Evolutionary conservation across 2,329 filamentous ascomycete species (phyloP).

Genomic region (Truncatella angustata): DNA sequence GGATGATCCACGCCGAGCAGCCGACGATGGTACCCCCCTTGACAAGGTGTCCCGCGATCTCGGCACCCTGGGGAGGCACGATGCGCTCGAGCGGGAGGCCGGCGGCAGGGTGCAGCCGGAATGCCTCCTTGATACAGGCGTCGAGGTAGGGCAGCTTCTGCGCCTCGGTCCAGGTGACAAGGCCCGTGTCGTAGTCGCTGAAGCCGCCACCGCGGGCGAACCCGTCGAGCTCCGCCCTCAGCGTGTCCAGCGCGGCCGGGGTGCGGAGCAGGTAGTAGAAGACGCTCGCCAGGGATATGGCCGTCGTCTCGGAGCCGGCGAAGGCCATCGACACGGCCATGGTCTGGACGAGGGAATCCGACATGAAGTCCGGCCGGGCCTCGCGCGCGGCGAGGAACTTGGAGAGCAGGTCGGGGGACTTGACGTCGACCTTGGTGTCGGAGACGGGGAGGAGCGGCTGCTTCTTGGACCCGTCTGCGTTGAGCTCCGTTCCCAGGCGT

Average conservation of each 20-base stretch:
- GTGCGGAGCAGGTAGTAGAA: constrained; percentile 74
- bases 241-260: constrained; percentile 49
- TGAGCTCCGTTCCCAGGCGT: constrained; percentile 49
- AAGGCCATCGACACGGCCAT: constrained; percentile 72
- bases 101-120: constrained; percentile 72
- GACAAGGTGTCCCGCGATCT: constrained; percentile 61
- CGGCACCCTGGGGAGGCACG: constrained; percentile 62
- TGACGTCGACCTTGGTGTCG: constrained; percentile 35
- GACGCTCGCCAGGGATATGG: constrained; percentile 67
- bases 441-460: constrained; percentile 34
- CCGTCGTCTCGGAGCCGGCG: constrained; percentile 78
- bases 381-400: constrained; percentile 71
- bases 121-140: constrained; percentile 74
- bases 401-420: constrained; percentile 61
- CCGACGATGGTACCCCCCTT: constrained; percentile 72
- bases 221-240: constrained; percentile 62
- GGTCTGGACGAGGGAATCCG: constrained; percentile 64
- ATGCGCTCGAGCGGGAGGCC: constrained; percentile 73
- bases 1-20: constrained; percentile 73
- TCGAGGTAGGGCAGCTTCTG: constrained; percentile 74
- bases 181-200: constrained; percentile 49
- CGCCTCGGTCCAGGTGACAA: constrained; percentile 67
- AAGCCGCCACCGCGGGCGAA: constrained; percentile 52
- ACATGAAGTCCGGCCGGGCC: constrained; percentile 70
- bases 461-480: constrained; percentile 25